Conservation (phyloP, 169 alveolate genomes). For the Theileria luwenshuni region DNA sequence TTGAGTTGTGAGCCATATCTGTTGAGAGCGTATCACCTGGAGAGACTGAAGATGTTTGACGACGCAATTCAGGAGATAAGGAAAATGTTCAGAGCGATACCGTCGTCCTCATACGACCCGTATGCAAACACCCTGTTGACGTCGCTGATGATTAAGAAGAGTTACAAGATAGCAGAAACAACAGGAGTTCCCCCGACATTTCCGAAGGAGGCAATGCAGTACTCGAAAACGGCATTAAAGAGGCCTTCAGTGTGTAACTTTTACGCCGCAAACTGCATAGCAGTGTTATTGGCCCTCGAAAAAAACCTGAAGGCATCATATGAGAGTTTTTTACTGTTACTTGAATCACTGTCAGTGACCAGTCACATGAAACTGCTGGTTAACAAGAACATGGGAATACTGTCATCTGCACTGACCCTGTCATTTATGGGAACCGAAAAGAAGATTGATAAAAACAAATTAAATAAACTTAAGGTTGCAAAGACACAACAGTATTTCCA, state of each 20-base stretch:
- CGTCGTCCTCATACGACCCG: constrained; percentile 46
- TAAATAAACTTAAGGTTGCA: constrained; percentile 43
- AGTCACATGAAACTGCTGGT: constrained; percentile 56
- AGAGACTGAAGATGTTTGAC: constrained; percentile 16
- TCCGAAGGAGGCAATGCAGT: constrained; percentile 62
- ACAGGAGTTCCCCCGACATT: constrained; percentile 26
- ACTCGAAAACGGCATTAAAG: constrained; percentile 49
- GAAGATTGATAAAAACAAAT: constrained; percentile 30
- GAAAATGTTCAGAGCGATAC: constrained; percentile 42
- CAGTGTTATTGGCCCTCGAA: constrained; percentile 53
- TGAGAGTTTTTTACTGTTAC: constrained; percentile 54
- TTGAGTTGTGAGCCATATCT: constrained; percentile 59
- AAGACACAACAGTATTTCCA: constrained; percentile 63
- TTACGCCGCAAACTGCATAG: constrained; percentile 67
- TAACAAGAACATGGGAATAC: constrained; percentile 56
- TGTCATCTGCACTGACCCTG: constrained; percentile 48
- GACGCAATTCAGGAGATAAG: constrained; percentile 56
- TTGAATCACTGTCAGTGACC: constrained; percentile 26
- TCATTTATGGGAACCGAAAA: constrained; percentile 35
- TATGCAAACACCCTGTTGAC: constrained; percentile 62
- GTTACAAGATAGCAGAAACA: constrained; percentile 9
- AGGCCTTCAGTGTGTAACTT: constrained; percentile 64
- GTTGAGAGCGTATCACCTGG: constrained; percentile 44
- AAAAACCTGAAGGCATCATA: constrained; percentile 50
- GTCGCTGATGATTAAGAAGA: constrained; percentile 35